phyloP scores from a whole-genome alignment of 202 grass and related monocot species.

The Elaeis oleifera region DNA sequence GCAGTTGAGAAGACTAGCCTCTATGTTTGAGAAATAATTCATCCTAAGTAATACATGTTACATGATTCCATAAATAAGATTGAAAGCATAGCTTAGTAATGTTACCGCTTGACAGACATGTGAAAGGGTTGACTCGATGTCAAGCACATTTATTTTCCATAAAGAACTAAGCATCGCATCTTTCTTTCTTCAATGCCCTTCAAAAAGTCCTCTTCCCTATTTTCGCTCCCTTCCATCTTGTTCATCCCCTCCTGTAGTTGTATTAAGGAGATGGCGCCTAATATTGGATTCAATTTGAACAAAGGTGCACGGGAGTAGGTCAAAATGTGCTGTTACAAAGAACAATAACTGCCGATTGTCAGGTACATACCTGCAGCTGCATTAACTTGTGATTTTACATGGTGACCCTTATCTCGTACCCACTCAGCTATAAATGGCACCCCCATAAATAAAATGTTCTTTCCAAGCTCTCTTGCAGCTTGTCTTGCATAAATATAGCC shows the following conservation, averaged over 20 bases:
- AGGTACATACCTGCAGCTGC: conserved; percentile 71
- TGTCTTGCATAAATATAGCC: conserved; percentile 90
- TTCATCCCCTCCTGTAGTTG: conserved; percentile 88
- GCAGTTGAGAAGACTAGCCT: no score
- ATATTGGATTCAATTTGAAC: conserved; percentile 13
- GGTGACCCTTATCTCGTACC: conserved; percentile 92
- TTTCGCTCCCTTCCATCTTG: conserved; percentile 50
- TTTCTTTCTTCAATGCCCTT: conserved; percentile 81
- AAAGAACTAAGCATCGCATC: conserved; percentile 73
- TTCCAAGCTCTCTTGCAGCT: conserved; percentile 74
- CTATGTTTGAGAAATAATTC: no score
- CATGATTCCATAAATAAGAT: neutral
- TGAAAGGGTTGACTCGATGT: conserved; percentile 79
- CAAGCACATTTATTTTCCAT: conserved; percentile 98
- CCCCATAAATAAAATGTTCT: conserved; percentile 60
- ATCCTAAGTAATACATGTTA: neutral
- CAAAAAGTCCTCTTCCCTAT: conserved; percentile 49
- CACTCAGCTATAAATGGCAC: conserved; percentile 97
- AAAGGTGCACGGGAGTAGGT: conserved; percentile 2
- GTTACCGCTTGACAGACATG: conserved; percentile 81
- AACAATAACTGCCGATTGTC: conserved; percentile 10
- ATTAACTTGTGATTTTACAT: conserved; percentile 91
- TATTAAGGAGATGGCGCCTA: conserved; percentile 80
- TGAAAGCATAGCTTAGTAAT: neutral
- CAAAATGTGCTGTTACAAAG: neutral